Percentiles rank a stretch among this genome's conserved stretches.
Evolutionary conservation across 2,329 filamentous ascomycete species (phyloP).

Genomic region (Parastagonospora avenae): DNA sequence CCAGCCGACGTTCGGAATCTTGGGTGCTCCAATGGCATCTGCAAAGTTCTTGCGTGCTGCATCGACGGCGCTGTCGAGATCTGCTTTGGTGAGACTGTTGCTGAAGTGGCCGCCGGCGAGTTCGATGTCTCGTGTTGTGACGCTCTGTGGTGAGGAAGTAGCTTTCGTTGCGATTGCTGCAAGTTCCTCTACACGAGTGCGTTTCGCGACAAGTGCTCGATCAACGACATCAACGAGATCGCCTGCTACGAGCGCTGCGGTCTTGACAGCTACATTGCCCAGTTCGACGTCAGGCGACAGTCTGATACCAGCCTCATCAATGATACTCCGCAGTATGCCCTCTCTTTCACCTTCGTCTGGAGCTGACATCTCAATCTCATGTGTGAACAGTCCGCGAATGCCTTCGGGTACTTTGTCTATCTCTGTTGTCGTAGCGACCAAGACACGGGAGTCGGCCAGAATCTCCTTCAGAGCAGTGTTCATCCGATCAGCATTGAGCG

Average conservation of each 20-base stretch:
- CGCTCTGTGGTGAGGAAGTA: slow-evolving; percentile 35
- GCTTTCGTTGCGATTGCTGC: slow-evolving; percentile 56
- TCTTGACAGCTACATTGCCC: slow-evolving; percentile 86
- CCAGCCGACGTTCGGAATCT: slow-evolving; percentile 97
- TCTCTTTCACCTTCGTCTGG: slow-evolving; percentile 93
- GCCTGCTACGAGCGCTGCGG: slow-evolving; percentile 90
- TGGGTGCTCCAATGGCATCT: slow-evolving; percentile 94
- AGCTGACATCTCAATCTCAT: slow-evolving; percentile 91
- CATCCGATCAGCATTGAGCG: slow-evolving; percentile 89
- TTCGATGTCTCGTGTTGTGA: slow-evolving; percentile 82
- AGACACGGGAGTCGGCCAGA: slow-evolving; percentile 75
- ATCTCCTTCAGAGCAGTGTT: slow-evolving; percentile 83
- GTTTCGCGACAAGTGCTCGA: slow-evolving; percentile 78
- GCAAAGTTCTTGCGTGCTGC: slow-evolving; percentile 97
- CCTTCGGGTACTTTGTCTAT: slow-evolving; percentile 93
- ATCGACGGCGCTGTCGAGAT: slow-evolving; percentile 93
- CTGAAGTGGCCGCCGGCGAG: slow-evolving; percentile 82
- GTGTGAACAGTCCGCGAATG: slow-evolving; percentile 87
- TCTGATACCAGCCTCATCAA: slow-evolving; percentile 76
- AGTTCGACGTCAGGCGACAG: slow-evolving; percentile 85
- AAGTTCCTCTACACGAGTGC: slow-evolving; percentile 74
- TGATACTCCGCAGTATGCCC: slow-evolving; percentile 78
- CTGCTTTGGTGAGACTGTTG: slow-evolving; percentile 76
- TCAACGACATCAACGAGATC: slow-evolving; percentile 95
- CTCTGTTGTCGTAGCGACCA: slow-evolving; percentile 94